These are phyloP conservation scores for Termitomyces eurrhizus DNA, from an alignment of 768 basidiomycete genomes.

Conservation along the genomic window DNA sequence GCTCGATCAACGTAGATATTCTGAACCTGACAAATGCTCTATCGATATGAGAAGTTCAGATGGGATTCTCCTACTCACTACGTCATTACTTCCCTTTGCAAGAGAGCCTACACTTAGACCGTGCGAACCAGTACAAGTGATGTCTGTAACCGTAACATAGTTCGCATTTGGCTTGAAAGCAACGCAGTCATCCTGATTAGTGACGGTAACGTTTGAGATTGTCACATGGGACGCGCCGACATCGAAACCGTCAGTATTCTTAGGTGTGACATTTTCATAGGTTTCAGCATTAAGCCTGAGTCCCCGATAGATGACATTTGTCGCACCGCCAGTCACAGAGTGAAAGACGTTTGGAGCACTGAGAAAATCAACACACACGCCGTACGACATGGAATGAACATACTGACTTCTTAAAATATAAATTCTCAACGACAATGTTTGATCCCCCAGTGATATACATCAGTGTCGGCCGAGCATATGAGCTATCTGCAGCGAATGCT, in stretches of 20 bases:
- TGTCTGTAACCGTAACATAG: slow-evolving; percentile 23
- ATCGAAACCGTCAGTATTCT: slow-evolving; percentile 30
- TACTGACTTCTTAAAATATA: slow-evolving; percentile 24
- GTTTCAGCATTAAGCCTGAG: slow-evolving; percentile 24
- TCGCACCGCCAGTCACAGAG: slow-evolving; percentile 23
- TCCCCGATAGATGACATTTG: slow-evolving; percentile 22
- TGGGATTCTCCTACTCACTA: slow-evolving; percentile 4
- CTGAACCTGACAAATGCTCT: slow-evolving; percentile 14
- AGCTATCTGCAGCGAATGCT: slow-evolving; percentile 25
- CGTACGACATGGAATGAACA: neutral
- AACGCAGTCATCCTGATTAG: slow-evolving; percentile 29
- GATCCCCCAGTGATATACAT: slow-evolving; percentile 25
- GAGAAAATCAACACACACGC: neutral
- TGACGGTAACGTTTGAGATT: slow-evolving; percentile 22
- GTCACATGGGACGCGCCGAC: slow-evolving; percentile 26
- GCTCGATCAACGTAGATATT: slow-evolving; percentile 25
- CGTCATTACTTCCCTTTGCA: slow-evolving; percentile 16
- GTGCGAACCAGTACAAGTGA: slow-evolving; percentile 28
- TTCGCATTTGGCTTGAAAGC: slow-evolving; percentile 27
- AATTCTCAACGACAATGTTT: slow-evolving; percentile 24
- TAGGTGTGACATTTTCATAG: slow-evolving; percentile 21
- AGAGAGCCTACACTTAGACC: slow-evolving; percentile 27
- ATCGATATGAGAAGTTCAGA: neutral
- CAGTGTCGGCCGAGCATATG: slow-evolving; percentile 25
- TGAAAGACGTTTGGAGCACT: slow-evolving; percentile 26